These are phyloP conservation scores for Polyporus tsugae DNA, from an alignment of 1,284 basidiomycete genomes.

Conservation along the genomic window DNA sequence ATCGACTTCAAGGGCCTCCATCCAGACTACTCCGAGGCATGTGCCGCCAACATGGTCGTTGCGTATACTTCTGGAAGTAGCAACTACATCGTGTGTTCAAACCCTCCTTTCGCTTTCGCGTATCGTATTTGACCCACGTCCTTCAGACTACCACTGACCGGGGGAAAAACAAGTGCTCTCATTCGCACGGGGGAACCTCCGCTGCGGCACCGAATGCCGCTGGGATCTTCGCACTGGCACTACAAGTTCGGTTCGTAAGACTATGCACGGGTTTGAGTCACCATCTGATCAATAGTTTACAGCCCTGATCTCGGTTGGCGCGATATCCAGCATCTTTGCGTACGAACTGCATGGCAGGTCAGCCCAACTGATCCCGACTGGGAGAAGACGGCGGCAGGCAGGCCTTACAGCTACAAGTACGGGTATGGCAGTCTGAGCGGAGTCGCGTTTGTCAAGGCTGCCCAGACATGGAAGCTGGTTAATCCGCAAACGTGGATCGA, in stretches of 20 bases:
- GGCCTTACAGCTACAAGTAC: conserved; percentile 96
- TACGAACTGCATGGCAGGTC: conserved; percentile 81
- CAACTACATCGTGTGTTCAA: conserved; percentile 82
- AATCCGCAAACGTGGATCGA: conserved; percentile 95
- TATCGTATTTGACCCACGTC: conserved; percentile 12
- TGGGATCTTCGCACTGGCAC: conserved; percentile 89
- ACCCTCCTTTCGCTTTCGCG: conserved; percentile 7
- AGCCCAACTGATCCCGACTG: conserved; percentile 95
- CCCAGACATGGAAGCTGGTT: conserved; percentile 86
- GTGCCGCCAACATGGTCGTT: conserved; percentile 96
- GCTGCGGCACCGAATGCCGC: conserved; percentile 97
- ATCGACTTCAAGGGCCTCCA: conserved; percentile 93
- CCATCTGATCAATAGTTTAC: conserved; percentile 21
- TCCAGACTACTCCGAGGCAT: conserved; percentile 97
- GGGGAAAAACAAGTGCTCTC: conserved; percentile 86
- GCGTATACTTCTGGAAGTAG: conserved; percentile 97
- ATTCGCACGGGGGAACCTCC: conserved; percentile 93
- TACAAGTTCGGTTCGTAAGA: conserved; percentile 77
- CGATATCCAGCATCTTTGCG: conserved; percentile 93
- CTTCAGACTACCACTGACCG: conserved; percentile 93
- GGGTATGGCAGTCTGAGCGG: conserved; percentile 94
- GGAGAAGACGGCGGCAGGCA: conserved; percentile 85
- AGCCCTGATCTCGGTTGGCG: conserved; percentile 97
- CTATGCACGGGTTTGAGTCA: neutral
- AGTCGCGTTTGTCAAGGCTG: conserved; percentile 83